Conservation (phyloP, 2,329 filamentous ascomycete genomes). For the Neonectria neomacrospora region DNA sequence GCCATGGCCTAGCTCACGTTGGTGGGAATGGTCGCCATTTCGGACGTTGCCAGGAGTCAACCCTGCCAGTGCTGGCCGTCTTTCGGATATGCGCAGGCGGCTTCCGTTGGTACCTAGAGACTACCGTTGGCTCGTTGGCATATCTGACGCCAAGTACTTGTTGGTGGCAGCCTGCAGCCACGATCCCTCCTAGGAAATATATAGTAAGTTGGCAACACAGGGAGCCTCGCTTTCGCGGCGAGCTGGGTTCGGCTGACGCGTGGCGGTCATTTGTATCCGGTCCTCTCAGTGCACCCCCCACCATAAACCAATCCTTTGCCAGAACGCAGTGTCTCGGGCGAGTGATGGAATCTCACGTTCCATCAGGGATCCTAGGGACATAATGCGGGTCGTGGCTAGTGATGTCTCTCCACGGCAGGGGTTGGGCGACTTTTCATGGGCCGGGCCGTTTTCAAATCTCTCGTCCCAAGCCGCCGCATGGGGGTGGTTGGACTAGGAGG, state of each 20-base stretch:
- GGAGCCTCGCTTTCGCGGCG: constrained; percentile 12
- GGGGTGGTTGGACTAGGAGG: constrained; percentile 29
- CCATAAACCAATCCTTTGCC: background rate
- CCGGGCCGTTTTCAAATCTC: constrained; percentile 39
- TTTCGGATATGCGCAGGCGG: constrained; percentile 10
- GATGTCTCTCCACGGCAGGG: constrained; percentile 31
- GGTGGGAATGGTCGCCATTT: constrained; percentile 1
- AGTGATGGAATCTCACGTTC: constrained; percentile 13
- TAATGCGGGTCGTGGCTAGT: constrained; percentile 17
- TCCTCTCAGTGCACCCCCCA: constrained; percentile 5
- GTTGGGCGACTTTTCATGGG: constrained; percentile 36
- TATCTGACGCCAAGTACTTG: constrained; percentile 15
- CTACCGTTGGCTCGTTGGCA: constrained; percentile 16
- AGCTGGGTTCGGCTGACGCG: constrained; percentile 1
- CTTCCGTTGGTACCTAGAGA: constrained; percentile 10
- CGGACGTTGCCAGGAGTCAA: constrained; percentile 4
- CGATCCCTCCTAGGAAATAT: constrained; percentile 6
- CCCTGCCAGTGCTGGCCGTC: constrained; percentile 6
- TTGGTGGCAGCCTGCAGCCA: constrained; percentile 16
- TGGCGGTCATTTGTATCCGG: constrained; percentile 1
- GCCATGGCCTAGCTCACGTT: constrained; percentile 3
- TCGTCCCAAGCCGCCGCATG: constrained; percentile 30
- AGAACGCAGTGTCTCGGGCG: constrained; percentile 21
- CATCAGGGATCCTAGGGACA: constrained; percentile 10
- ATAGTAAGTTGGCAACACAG: background rate